Evolutionary conservation across 768 basidiomycete species (phyloP), one percentile per base, ranked within the genome.

Genomic region (Suillus decipiens): DNA sequence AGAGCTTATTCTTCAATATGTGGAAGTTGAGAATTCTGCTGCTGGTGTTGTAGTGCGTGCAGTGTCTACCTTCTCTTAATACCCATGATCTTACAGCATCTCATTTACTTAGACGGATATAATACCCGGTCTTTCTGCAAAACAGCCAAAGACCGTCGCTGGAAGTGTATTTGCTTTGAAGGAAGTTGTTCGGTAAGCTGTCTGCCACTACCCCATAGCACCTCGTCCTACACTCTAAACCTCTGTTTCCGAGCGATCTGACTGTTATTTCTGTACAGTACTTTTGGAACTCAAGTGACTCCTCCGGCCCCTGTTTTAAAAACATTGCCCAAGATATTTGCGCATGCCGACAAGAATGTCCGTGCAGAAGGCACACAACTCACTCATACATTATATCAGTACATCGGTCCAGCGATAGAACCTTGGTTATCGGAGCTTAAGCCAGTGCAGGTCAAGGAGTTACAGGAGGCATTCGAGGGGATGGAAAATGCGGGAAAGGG

Each of bases 381-480:
- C 22, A 82, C 87, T 0, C 88, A 90, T 69, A 78, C 79, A 0
- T 76, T 99, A 8, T 96, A 99, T 79, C 89, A 92, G 63, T 95
- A 88, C 73, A 87, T 99, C 61, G 96, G 93, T 66, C 70, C 86
- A 59, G 88, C 87, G 1, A 89, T 99, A 64, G 89, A 95, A 60
- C 85, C 93, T 54, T 93, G 88, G 81, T 79, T 99, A 24, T 79
- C 85, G 24, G 96, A 98, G 64, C 83, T 99, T 64, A 99, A 99
- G 73, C 95, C 96, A 1, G 95, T 99, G 4, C 97, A 99, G 75
- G 87, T 96, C 48, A 95, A 97, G 74, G 97, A 99, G 69, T 75
- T 99, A 69, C 93, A 93, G 69, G 96, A 98, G 71, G 82, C 87
- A 0, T 99, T 96, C 71, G 93, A 93, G 61, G 79, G 74, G 24